Evolutionary conservation across 352 stramenopile genomes (phyloP).

Genomic region (Pythium angustatum): DNA sequence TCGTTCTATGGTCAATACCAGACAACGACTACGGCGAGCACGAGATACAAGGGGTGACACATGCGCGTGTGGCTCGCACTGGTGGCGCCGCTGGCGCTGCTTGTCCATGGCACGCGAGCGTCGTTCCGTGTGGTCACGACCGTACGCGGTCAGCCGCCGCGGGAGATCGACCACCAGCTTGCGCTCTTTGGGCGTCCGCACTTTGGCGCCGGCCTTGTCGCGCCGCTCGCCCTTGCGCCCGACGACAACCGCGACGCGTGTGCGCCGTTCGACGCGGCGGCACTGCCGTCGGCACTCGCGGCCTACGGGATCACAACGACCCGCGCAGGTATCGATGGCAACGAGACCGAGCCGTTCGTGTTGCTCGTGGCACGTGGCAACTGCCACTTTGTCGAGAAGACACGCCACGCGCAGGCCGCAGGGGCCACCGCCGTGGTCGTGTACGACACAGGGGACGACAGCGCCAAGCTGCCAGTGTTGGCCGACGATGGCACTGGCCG

Average conservation of each 20-base stretch:
- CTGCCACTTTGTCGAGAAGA: slow-evolving; percentile 38
- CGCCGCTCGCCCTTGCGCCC: slow-evolving; percentile 19
- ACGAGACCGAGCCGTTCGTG: slow-evolving; percentile 18
- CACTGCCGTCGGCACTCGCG: slow-evolving; percentile 1
- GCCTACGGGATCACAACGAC: not conserved
- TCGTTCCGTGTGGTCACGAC: slow-evolving; percentile 27
- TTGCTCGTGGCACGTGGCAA: slow-evolving; percentile 32
- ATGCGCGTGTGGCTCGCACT: not conserved
- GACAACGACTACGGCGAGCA: not conserved
- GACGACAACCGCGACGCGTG: slow-evolving; percentile 12
- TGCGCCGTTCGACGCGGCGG: not conserved
- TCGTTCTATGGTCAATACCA: not conserved
- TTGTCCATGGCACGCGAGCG: not conserved
- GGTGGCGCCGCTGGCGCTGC: slow-evolving; percentile 1
- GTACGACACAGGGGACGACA: slow-evolving; percentile 23
- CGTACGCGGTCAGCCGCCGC: not conserved
- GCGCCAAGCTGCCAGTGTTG: slow-evolving; percentile 21
- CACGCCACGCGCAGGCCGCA: slow-evolving; percentile 19
- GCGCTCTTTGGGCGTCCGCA: slow-evolving; percentile 26
- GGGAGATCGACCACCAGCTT: slow-evolving; percentile 28
- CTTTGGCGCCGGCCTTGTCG: slow-evolving; percentile 24
- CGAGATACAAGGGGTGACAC: not conserved
- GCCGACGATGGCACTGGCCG: slow-evolving; percentile 30
- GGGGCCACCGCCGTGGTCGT: slow-evolving; percentile 24
- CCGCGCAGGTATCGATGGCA: slow-evolving; percentile 1